Base-by-base conservation (phyloP, 768 basidiomycete genomes). In the Leccinum disarticulatum region DNA sequence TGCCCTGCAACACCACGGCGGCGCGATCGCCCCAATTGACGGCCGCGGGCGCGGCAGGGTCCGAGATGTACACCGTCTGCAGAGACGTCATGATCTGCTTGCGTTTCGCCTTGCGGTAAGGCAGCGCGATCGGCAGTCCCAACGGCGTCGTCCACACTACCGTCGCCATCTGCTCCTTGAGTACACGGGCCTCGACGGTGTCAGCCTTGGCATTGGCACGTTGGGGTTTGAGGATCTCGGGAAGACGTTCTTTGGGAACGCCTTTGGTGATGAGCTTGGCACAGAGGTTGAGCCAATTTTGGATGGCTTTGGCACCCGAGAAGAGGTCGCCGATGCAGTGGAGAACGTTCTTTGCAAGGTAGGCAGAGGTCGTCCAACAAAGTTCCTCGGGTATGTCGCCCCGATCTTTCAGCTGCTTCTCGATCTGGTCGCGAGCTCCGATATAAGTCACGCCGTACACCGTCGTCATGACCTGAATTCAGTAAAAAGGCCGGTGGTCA, bases 391-490 rank as follows among this genome's bases (percentile, higher is more conserved):
- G 80, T 28, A 97, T 79, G 60, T 90, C 89, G 27, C 84, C 83
- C 57, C 87, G 79, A 57, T 91, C 91, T 65, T 80, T 83, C 41
- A 99, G 76, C 77, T 98, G 95, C 67, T 76, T 89, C 74, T 94
- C 91, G 56, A 98, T 97, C 76, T 98, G 97, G 9, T 93, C 92
- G 48, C 93, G 84, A 22, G 97, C 97, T 36, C 97, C 97, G 56
- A 98, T 77, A 75, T 87, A 95, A 0, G 97, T 99, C 15, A 99
- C 95, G 22, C 96, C 96, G 70, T 98, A 98, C 35, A 98, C 96
- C 3, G 96, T 98, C 1, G 96, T 99, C 97, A 99, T 99, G 64
- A 98, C 93, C 87, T 90, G 47, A 14, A 38, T 17, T 62, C 2
- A 22, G 11, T 5, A 6, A 50, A 7, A 50, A 6, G 13, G 38